Conservation (phyloP, 768 basidiomycete species). For the Pleurotus citrinopileatus region DNA sequence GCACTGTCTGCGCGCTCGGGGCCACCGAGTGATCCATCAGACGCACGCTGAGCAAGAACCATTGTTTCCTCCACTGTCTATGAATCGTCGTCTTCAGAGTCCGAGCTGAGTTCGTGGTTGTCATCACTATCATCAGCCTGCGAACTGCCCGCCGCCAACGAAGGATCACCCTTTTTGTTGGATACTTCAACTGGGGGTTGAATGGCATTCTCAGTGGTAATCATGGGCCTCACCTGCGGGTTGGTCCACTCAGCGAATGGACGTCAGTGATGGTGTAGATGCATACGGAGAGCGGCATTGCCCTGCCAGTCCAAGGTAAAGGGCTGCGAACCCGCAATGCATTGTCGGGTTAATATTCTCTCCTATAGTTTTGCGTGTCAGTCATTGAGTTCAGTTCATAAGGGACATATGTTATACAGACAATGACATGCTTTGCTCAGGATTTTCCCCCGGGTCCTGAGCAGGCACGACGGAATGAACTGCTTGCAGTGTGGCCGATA, state of each 20-base stretch:
- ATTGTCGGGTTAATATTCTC: not conserved
- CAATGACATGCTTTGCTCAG: not conserved
- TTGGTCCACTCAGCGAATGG: not conserved
- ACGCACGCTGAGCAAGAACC: not conserved
- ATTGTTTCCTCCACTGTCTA: not conserved
- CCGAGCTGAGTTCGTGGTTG: not conserved
- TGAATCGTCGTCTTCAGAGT: not conserved
- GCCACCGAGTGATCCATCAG: not conserved
- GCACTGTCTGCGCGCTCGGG: not conserved
- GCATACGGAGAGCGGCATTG: not conserved
- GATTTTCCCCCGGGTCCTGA: not conserved
- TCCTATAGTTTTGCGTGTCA: not conserved
- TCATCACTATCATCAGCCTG: not conserved
- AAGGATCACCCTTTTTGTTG: no score
- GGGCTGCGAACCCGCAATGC: not conserved
- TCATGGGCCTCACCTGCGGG: conserved; percentile 1
- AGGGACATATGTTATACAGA: not conserved
- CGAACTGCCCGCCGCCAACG: no score
- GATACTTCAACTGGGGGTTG: not conserved
- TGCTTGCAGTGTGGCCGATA: not conserved
- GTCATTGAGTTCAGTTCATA: not conserved
- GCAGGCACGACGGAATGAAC: not conserved
- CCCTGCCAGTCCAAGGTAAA: not conserved
- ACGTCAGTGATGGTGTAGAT: not conserved
- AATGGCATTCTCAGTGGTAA: not conserved